Evolutionary conservation across 768 basidiomycete species (phyloP).

Genomic region (Floccularia luteovirens): DNA sequence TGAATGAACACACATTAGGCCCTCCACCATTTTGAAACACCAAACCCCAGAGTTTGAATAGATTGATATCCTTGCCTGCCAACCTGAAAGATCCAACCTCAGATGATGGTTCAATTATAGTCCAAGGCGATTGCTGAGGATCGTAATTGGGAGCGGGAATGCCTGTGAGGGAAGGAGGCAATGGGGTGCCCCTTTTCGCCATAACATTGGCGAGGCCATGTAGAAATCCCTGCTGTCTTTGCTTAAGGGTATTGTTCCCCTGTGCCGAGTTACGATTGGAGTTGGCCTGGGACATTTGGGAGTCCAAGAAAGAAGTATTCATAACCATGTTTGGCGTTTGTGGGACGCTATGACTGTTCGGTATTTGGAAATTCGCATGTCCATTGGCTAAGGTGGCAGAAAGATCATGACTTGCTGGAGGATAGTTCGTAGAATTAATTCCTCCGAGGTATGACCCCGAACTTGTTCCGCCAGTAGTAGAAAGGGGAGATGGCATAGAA

Average conservation of each 20-base stretch:
- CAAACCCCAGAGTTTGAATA: constrained; percentile 66
- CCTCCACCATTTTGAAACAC: constrained; percentile 58
- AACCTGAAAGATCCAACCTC: constrained; percentile 62
- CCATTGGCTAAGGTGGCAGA: constrained; percentile 22
- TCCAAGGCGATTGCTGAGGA: constrained; percentile 55
- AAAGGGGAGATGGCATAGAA: constrained; percentile 19
- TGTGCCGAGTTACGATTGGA: constrained; percentile 27
- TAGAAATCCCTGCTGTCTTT: constrained; percentile 56
- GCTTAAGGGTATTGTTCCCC: constrained; percentile 31
- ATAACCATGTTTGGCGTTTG: constrained; percentile 25
- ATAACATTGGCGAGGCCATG: constrained; percentile 52
- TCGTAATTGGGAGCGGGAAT: constrained; percentile 53
- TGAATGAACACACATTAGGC: constrained; percentile 38
- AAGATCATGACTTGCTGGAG: constrained; percentile 37
- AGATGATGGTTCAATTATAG: constrained; percentile 51
- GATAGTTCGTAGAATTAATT: constrained; percentile 38
- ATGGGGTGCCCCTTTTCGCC: constrained; percentile 47
- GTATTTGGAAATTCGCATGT: constrained; percentile 39
- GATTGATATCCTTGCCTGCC: constrained; percentile 67
- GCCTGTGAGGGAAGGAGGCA: constrained; percentile 72
- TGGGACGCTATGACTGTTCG: constrained; percentile 28
- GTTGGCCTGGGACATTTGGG: constrained; percentile 31
- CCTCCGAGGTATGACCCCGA: constrained; percentile 64
- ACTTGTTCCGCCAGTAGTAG: constrained; percentile 48
- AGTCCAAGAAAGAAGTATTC: constrained; percentile 36